Evolutionary conservation across 306 rosid species (phyloP).

Genomic region (Medicago arabica): DNA sequence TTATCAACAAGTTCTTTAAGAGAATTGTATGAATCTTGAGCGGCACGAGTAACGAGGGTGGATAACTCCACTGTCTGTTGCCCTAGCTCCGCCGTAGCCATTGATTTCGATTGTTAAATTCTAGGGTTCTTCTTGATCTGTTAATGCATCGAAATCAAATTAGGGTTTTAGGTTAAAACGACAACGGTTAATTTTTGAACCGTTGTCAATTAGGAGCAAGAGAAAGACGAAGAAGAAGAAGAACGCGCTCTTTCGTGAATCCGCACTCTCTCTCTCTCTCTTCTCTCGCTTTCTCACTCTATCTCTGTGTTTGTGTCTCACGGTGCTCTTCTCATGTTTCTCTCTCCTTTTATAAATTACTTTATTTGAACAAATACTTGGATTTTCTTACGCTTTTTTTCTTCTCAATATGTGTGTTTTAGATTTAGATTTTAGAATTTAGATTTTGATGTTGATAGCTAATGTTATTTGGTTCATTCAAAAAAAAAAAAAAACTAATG

Average conservation of each 20-base stretch:
- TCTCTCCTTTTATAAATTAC: background rate
- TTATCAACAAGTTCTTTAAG: slow-evolving; percentile 88
- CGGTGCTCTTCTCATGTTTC: background rate
- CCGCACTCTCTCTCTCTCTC: background rate
- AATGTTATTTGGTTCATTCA: too few relatives aligned
- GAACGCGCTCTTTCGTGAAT: background rate
- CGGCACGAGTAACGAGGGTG: slow-evolving; percentile 75
- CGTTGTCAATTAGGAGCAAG: background rate
- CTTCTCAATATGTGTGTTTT: too few relatives aligned
- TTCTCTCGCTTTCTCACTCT: background rate
- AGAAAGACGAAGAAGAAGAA: slow-evolving; percentile 8
- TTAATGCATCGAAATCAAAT: slow-evolving; percentile 30
- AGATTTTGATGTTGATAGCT: too few relatives aligned
- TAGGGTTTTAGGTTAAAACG: slow-evolving; percentile 32
- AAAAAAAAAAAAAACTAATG: too few relatives aligned
- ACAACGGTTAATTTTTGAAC: background rate
- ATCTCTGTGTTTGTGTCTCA: background rate
- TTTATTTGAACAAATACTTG: background rate
- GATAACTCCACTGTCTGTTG: slow-evolving; percentile 95
- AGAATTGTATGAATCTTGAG: slow-evolving; percentile 77
- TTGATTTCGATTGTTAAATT: slow-evolving; percentile 26
- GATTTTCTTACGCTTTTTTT: background rate
- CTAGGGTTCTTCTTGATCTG: slow-evolving; percentile 45
- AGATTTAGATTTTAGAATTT: too few relatives aligned
- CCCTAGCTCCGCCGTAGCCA: slow-evolving; percentile 91